Conservation (phyloP, 2,329 filamentous ascomycete genomes). For the Hypocreales sp. region DNA sequence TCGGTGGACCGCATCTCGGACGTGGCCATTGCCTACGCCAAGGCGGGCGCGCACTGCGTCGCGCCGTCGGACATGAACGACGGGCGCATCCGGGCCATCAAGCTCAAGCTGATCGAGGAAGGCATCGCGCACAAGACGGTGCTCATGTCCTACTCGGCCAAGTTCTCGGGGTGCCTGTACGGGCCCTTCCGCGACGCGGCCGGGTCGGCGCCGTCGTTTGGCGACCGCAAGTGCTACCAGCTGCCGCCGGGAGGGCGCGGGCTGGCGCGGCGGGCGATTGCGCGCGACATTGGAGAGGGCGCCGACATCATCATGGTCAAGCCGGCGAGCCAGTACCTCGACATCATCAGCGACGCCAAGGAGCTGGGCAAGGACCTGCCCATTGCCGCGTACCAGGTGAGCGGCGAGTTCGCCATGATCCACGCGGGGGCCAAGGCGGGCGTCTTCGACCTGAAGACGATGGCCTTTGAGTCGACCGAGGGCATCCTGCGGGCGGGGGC, state of each 20-base stretch:
- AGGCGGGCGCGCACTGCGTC: slow-evolving; percentile 89
- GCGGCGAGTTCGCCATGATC: slow-evolving; percentile 95
- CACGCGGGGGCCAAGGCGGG: slow-evolving; percentile 90
- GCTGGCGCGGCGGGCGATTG: slow-evolving; percentile 78
- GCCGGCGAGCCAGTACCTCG: slow-evolving; percentile 86
- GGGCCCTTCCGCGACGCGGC: slow-evolving; percentile 95
- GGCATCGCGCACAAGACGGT: slow-evolving; percentile 83
- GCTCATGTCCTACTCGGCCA: slow-evolving; percentile 95
- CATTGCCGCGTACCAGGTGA: slow-evolving; percentile 91
- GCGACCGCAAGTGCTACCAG: slow-evolving; percentile 94
- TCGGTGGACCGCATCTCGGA: slow-evolving; percentile 92
- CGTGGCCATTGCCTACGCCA: slow-evolving; percentile 95
- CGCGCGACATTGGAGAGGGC: slow-evolving; percentile 80
- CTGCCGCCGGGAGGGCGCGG: slow-evolving; percentile 84
- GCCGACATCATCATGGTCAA: slow-evolving; percentile 99
- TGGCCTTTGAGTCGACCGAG: slow-evolving; percentile 90
- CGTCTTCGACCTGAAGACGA: slow-evolving; percentile 85
- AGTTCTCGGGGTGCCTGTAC: slow-evolving; percentile 93
- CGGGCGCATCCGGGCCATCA: slow-evolving; percentile 91
- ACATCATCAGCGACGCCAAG: slow-evolving; percentile 96
- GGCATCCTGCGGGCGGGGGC: slow-evolving; percentile 87
- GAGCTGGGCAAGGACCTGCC: slow-evolving; percentile 84
- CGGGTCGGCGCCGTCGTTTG: slow-evolving; percentile 79
- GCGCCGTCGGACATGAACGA: slow-evolving; percentile 99
- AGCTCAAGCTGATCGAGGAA: slow-evolving; percentile 91